Percentiles rank a stretch among this genome's conserved stretches.
phyloP scores from a whole-genome alignment of 306 rosid species.

The Cucumis cinereus region DNA sequence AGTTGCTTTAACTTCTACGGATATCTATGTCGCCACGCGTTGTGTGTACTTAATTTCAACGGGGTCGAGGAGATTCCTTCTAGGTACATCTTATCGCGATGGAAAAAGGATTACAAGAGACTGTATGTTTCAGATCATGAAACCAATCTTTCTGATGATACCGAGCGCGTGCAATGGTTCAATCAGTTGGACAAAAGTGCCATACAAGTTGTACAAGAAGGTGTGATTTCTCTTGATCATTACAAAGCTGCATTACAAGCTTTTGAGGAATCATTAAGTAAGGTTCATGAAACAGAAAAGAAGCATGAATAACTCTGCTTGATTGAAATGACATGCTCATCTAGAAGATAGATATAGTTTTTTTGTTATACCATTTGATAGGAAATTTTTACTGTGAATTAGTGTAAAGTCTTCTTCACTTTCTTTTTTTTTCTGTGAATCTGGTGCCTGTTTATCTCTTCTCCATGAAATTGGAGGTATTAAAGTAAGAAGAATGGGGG shows the following conservation, averaged over 20 bases:
- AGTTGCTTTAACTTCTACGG: slow-evolving; percentile 78
- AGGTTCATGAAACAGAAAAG: slow-evolving; percentile 62
- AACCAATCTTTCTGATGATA: slow-evolving; percentile 19
- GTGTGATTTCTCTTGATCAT: slow-evolving; percentile 60
- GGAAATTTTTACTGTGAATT: not conserved
- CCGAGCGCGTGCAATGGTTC: slow-evolving; percentile 48
- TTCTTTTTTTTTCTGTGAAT: not conserved
- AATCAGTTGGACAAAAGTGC: slow-evolving; percentile 59
- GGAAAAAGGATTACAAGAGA: slow-evolving; percentile 92
- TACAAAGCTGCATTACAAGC: slow-evolving; percentile 67
- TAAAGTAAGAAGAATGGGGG: not conserved
- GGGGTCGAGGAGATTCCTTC: slow-evolving; percentile 90
- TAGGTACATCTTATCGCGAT: slow-evolving; percentile 50
- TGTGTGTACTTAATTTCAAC: slow-evolving; percentile 78
- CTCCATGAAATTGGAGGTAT: not conserved
- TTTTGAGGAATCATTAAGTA: slow-evolving; percentile 58
- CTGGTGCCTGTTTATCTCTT: not conserved
- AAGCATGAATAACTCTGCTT: slow-evolving; percentile 17
- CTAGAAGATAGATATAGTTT: not conserved
- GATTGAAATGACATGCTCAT: not conserved
- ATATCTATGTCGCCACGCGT: slow-evolving; percentile 74
- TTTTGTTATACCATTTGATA: slow-evolving; percentile 1
- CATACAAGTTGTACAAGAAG: slow-evolving; percentile 86
- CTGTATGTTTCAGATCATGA: slow-evolving; percentile 36
- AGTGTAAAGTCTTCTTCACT: not conserved